Evolutionary conservation across 192 early-diverging fungal genomes (phyloP).

Genomic region (Pilobolus umbonatus): DNA sequence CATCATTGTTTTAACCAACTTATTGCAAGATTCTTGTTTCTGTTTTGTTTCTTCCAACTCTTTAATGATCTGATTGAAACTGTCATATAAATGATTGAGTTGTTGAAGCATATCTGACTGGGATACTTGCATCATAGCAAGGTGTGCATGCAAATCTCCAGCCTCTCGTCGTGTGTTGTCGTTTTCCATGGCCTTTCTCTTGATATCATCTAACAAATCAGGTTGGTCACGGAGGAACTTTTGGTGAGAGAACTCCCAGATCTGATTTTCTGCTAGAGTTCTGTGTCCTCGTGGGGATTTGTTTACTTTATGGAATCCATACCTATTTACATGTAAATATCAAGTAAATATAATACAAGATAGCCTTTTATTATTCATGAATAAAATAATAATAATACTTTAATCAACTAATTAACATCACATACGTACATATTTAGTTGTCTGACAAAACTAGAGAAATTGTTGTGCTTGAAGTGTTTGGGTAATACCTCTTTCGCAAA

Average conservation of each 20-base stretch:
- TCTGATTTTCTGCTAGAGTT: constrained; percentile 86
- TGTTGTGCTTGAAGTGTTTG: constrained; percentile 93
- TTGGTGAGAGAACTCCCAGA: constrained; percentile 88
- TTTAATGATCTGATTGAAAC: constrained; percentile 65
- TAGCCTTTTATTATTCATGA: background rate
- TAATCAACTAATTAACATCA: no score
- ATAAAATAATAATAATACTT: no score
- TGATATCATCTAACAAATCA: constrained; percentile 85
- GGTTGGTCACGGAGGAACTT: constrained; percentile 74
- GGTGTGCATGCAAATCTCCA: constrained; percentile 72
- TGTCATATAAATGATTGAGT: constrained; percentile 67
- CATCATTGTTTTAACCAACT: constrained; percentile 60
- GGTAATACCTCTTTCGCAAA: constrained; percentile 86
- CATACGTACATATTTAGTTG: constrained; percentile 72
- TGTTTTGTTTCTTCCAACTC: constrained; percentile 72
- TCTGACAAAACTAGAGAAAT: constrained; percentile 87
- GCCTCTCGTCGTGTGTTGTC: constrained; percentile 69
- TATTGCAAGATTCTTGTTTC: constrained; percentile 62
- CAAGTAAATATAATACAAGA: background rate
- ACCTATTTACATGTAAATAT: constrained; percentile 32
- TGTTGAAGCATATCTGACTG: constrained; percentile 76
- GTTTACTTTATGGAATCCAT: constrained; percentile 91
- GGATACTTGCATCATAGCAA: constrained; percentile 73
- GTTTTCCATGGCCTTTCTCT: constrained; percentile 86
- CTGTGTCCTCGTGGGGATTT: constrained; percentile 82